phyloP scores from a whole-genome alignment of 2,329 filamentous ascomycete genomes.

The Aspergillus eucalypticola region DNA sequence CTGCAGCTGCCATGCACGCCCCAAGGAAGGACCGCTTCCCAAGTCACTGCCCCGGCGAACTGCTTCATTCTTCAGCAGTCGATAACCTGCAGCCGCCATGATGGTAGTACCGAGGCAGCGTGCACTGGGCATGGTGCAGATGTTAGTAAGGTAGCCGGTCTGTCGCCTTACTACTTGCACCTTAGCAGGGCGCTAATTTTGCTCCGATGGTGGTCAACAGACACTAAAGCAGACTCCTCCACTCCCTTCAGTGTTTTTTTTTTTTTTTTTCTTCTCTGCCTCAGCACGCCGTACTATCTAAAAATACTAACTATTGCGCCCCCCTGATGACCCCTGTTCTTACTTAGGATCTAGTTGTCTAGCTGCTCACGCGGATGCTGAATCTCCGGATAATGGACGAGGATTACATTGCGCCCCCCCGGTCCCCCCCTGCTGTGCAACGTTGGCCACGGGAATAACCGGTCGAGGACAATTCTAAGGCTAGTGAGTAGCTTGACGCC shows the following conservation, averaged over 20 bases:
- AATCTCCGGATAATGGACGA: not conserved
- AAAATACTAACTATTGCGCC: not conserved
- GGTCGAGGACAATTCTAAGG: not conserved
- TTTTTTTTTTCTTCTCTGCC: not conserved
- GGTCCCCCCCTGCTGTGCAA: not conserved
- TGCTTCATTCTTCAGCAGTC: constrained; percentile 7
- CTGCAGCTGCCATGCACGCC: constrained; percentile 22
- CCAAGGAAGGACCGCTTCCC: not conserved
- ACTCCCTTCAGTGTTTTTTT: no score
- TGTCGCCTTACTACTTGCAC: not conserved
- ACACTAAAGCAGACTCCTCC: not conserved
- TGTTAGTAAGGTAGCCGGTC: not conserved
- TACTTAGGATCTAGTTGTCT: not conserved
- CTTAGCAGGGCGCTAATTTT: not conserved
- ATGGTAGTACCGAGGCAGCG: not conserved
- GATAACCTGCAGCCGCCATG: not conserved
- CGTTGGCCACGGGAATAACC: constrained; percentile 4
- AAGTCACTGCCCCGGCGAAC: not conserved
- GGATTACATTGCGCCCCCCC: not conserved
- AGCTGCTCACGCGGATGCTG: not conserved
- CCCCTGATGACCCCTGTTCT: not conserved
- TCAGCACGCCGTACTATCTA: no score
- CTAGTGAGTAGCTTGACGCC: not conserved
- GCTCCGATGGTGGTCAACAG: not conserved
- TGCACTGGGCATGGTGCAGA: not conserved